These are phyloP conservation scores for Aspergillus homomorphus DNA, from an alignment of 495 filamentous ascomycete species.

Conservation along the genomic window DNA sequence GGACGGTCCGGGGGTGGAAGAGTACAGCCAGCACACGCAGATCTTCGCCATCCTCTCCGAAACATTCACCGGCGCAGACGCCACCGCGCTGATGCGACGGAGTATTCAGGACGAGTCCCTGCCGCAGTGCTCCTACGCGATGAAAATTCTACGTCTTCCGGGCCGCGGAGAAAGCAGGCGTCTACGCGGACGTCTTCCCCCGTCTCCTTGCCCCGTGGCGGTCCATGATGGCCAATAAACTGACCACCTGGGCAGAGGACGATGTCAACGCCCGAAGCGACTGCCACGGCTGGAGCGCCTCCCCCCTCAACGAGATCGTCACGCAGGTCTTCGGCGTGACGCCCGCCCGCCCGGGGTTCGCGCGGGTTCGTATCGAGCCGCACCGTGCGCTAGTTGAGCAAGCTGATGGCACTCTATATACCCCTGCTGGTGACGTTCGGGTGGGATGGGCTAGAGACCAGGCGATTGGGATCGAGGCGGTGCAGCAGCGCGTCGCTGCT, in stretches of 20 bases:
- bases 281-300: conserved; percentile 30
- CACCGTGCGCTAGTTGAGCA: conserved; percentile 9
- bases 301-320: conserved; percentile 26
- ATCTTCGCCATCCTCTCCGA: conserved; percentile 26
- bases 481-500: background rate
- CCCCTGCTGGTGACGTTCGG: background rate
- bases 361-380: conserved; percentile 21
- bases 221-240: conserved; percentile 21
- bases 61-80: conserved; percentile 11
- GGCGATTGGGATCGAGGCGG: background rate
- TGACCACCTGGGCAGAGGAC: conserved; percentile 31
- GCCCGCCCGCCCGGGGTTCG: conserved; percentile 19
- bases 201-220: conserved; percentile 22
- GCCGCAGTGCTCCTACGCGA: conserved; percentile 23
- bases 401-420: background rate
- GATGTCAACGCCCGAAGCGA: conserved; percentile 25
- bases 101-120: conserved; percentile 8
- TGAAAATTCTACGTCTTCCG: conserved; percentile 29
- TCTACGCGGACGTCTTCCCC: conserved; percentile 19
- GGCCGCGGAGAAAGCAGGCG: conserved; percentile 18
- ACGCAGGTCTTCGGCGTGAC: conserved; percentile 20
- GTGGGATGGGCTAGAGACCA: background rate
- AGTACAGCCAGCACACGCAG: conserved; percentile 28
- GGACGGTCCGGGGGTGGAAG: conserved; percentile 18
- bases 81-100: conserved; percentile 9